Base-by-base conservation (phyloP, 2,329 filamentous ascomycete species). In the Penicillium sp. region DNA sequence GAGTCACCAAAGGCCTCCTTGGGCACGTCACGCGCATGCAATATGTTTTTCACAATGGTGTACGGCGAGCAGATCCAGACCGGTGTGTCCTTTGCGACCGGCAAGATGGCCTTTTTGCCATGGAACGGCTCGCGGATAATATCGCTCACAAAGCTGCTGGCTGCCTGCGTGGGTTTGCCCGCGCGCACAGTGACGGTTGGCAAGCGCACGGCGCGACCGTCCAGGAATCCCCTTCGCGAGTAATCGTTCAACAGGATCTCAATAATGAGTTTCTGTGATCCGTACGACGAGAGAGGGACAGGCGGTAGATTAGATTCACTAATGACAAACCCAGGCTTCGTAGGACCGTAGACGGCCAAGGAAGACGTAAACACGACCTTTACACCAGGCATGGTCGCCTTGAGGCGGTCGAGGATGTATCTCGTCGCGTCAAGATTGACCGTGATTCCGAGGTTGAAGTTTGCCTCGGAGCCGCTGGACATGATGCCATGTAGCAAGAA, bases 41-140 rank as follows among this genome's bases (percentile, higher is more conserved):
- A 66, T 49, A 85, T 66, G 64, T 85, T 85, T 65, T 74, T 73
- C 21, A 82, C 76, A 59, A 84, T 68, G 2, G 79, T 81, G 47
- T 76, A 74, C 6, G 82, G 82, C 47, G 79, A 81, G 58, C 79
- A 82, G 43, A 85, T 74, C 82, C 82, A 84, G 60, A 82, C 76
- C 50, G 81, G 75, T 47, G 83, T 81, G 43, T 78, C 74, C 56
- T 75, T 71, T 55, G 74, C 71, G 58, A 83, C 72, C 0, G 83
- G 82, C 16, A 85, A 64, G 28, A 77, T 68, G 46, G 76, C 79
- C 61, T 79, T 78, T 52, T 77, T 65, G 5, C 76, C 79, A 60
- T 80, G 75, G 60, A 81, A 68, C 2, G 80, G 79, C 65, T 82
- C 80, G 3, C 80, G 75, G 54, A 82, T 77, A 24, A 82, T 81